Evolutionary conservation across 2,329 filamentous ascomycete species (phyloP).

Genomic region (Fusarium decemcellulare): DNA sequence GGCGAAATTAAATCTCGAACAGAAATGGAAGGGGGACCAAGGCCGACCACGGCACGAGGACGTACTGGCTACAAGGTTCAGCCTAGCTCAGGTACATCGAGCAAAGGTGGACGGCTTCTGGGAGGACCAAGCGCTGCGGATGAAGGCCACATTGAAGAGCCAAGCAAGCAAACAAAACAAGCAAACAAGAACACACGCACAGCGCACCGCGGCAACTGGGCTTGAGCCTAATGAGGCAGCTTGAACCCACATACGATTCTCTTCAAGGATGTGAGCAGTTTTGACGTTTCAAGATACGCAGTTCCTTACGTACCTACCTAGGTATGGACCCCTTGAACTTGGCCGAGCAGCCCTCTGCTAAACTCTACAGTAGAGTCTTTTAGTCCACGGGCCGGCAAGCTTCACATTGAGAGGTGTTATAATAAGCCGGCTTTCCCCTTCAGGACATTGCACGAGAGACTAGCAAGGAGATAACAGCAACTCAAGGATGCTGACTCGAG

Average conservation of each 20-base stretch:
- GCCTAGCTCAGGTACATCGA: slow-evolving; percentile 23
- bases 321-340: background rate
- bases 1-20: slow-evolving; percentile 44
- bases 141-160: slow-evolving; percentile 16
- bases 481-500: slow-evolving; percentile 32
- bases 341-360: background rate
- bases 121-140: slow-evolving; percentile 29
- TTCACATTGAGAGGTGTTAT: background rate
- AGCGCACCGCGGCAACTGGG: too few species aligned
- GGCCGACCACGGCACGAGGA: background rate
- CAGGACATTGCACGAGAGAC: slow-evolving; percentile 27
- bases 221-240: background rate
- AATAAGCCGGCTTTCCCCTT: slow-evolving; percentile 22
- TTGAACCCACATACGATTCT: background rate
- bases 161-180: background rate
- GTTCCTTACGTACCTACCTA: background rate
- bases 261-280: background rate
- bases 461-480: slow-evolving; percentile 2
- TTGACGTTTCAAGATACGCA: too few species aligned
- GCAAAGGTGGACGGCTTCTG: slow-evolving; percentile 5
- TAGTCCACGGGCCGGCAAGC: background rate
- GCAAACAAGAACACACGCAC: background rate
- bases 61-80: slow-evolving; percentile 27
- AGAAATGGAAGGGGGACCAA: slow-evolving; percentile 36
- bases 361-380: background rate